A percentile compares a stretch with the other conserved stretches of the same genome.
Evolutionary conservation across 1,284 basidiomycete species (phyloP).

Genomic region (Ganoderma meredithae): DNA sequence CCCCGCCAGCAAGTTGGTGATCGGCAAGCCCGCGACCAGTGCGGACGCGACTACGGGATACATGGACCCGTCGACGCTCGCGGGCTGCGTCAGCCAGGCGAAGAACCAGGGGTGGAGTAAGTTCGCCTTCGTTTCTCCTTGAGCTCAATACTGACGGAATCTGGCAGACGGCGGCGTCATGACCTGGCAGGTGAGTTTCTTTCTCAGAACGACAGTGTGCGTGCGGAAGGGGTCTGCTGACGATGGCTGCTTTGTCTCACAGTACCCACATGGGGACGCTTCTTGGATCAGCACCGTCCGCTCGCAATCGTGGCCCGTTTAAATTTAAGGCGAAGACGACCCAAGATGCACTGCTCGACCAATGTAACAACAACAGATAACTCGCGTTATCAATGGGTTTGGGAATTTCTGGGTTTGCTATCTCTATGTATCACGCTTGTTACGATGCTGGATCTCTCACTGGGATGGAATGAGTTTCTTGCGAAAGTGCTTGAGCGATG

Average conservation of each 20-base stretch:
- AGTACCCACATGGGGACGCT: slow-evolving; percentile 53
- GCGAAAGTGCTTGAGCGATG: not conserved
- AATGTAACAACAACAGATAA: no score
- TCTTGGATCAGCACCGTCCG: slow-evolving; percentile 54
- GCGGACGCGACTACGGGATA: slow-evolving; percentile 66
- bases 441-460: not conserved
- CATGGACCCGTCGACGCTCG: slow-evolving; percentile 58
- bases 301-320: slow-evolving; percentile 40
- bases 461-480: not conserved
- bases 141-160: slow-evolving; percentile 2
- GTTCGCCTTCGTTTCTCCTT: slow-evolving; percentile 13
- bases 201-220: not conserved
- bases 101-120: slow-evolving; percentile 65
- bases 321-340: slow-evolving; percentile 23
- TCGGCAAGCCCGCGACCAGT: slow-evolving; percentile 67
- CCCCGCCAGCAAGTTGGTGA: slow-evolving; percentile 55
- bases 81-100: slow-evolving; percentile 61
- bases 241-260: slow-evolving; percentile 13
- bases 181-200: slow-evolving; percentile 40
- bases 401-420: not conserved
- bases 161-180: slow-evolving; percentile 56
- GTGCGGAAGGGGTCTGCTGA: slow-evolving; percentile 8
- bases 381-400: not conserved
- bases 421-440: not conserved
- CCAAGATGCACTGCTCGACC: not conserved